phyloP scores from a whole-genome alignment of 768 basidiomycete genomes.

The Agaricus sinodeliciosus region DNA sequence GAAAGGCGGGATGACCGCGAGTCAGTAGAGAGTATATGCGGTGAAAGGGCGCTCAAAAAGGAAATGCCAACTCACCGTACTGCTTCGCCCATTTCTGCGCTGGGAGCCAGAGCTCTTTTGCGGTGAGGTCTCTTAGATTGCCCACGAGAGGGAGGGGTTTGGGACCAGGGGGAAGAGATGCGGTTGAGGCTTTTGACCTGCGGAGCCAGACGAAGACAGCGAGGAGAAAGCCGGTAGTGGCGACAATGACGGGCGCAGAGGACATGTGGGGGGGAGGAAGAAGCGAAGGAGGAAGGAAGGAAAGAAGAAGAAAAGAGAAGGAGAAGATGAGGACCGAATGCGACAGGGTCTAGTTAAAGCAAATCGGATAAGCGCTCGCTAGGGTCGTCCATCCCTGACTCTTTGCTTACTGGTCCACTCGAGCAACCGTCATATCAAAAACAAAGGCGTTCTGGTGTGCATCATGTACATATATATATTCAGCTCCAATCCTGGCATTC shows the following conservation, averaged over 20 bases:
- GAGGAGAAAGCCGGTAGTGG: constrained; percentile 24
- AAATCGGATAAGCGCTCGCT: constrained; percentile 4
- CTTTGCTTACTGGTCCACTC: not conserved
- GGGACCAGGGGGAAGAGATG: constrained; percentile 60
- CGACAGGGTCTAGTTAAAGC: constrained; percentile 11
- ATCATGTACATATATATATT: constrained; percentile 7
- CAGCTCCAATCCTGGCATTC: not conserved
- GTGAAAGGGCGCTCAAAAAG: not conserved
- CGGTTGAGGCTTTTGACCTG: constrained; percentile 33
- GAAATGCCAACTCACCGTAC: constrained; percentile 41
- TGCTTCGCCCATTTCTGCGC: constrained; percentile 54
- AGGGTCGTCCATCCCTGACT: not conserved
- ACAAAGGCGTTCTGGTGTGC: too few species aligned
- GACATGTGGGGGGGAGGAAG: not conserved
- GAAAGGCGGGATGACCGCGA: not conserved
- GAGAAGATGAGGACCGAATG: constrained; percentile 1
- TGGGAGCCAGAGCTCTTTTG: constrained; percentile 60
- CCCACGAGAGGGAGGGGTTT: constrained; percentile 59
- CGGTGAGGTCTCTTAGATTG: constrained; percentile 53
- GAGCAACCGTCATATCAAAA: not conserved
- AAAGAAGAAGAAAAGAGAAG: constrained; percentile 9
- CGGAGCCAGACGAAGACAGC: constrained; percentile 34
- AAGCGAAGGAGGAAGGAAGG: constrained; percentile 6
- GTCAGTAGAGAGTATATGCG: constrained; percentile 8
- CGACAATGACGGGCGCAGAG: constrained; percentile 10